Conservation (phyloP, 805 yeast genomes). For the Wickerhamomyces tratensis region DNA sequence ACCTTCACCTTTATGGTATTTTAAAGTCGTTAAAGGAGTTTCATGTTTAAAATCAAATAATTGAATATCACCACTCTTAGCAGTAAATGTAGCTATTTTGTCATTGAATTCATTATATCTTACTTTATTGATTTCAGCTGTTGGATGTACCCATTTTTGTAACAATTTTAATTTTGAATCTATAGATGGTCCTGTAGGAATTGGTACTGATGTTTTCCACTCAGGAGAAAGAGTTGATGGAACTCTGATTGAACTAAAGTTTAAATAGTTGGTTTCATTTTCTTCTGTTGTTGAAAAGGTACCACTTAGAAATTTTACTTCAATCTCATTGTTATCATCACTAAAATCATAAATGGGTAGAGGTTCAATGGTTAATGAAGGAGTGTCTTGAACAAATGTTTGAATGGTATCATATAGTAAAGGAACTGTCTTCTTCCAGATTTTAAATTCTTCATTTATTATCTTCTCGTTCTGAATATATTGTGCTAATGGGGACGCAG, state of each 20-base stretch:
- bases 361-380: conserved; percentile 52
- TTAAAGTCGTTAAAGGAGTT: conserved; percentile 22
- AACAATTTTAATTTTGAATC: conserved; percentile 28
- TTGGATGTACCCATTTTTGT: conserved; percentile 40
- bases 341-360: conserved; percentile 26
- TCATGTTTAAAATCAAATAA: conserved; percentile 25
- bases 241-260: conserved; percentile 24
- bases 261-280: conserved; percentile 30
- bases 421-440: conserved; percentile 82
- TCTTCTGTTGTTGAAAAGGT: conserved; percentile 27
- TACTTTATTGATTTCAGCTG: conserved; percentile 58
- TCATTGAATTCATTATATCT: conserved; percentile 29
- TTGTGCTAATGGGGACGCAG: conserved; percentile 14
- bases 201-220: conserved; percentile 12
- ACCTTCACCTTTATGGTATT: conserved; percentile 58
- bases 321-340: conserved; percentile 20
- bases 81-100: conserved; percentile 12
- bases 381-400: conserved; percentile 47
- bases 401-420: conserved; percentile 61
- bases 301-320: conserved; percentile 35
- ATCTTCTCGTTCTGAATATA: conserved; percentile 52
- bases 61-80: conserved; percentile 35
- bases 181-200: conserved; percentile 20
- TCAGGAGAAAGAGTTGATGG: conserved; percentile 39
- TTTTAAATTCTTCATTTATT: conserved; percentile 65